phyloP scores from a whole-genome alignment of 768 basidiomycete genomes.

The Rhodosporidiobolus odoratus region DNA sequence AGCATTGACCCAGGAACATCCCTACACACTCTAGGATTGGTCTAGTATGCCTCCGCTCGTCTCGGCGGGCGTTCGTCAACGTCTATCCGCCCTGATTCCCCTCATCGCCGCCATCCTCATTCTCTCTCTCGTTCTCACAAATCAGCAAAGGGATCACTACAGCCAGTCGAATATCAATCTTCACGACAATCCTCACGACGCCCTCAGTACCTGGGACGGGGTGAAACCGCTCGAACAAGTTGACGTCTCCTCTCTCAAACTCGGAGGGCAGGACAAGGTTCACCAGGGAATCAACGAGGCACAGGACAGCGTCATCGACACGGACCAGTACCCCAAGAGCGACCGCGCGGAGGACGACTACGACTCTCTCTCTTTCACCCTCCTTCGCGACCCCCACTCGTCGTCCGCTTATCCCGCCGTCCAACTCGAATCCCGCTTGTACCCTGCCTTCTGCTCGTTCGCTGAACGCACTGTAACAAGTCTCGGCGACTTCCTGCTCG shows the following conservation, averaged over 20 bases:
- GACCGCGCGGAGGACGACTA: not conserved
- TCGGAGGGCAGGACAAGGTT: too few relatives aligned
- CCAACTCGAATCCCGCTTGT: not conserved
- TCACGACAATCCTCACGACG: too few relatives aligned
- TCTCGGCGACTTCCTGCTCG: constrained; percentile 21
- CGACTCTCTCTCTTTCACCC: not conserved
- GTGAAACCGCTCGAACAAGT: too few relatives aligned
- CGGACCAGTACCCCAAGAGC: not conserved
- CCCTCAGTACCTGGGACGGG: too few relatives aligned
- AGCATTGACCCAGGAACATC: too few relatives aligned
- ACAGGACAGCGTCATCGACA: not conserved
- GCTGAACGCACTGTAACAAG: not conserved
- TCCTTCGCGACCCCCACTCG: not conserved
- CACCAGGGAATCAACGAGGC: too few relatives aligned
- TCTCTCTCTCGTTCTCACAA: not conserved
- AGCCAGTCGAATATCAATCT: not conserved
- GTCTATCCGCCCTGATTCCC: not conserved
- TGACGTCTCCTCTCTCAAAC: too few relatives aligned
- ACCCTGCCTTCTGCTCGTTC: not conserved
- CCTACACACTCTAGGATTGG: too few relatives aligned
- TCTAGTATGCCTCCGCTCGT: too few relatives aligned
- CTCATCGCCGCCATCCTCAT: not conserved
- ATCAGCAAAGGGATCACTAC: not conserved
- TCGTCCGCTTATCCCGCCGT: not conserved
- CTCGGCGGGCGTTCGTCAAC: too few relatives aligned